A percentile compares a stretch with the other conserved stretches of the same genome.
These are phyloP conservation scores for Spongispora temasekensis DNA, from an alignment of 1,284 basidiomycete species.

Conservation along the genomic window DNA sequence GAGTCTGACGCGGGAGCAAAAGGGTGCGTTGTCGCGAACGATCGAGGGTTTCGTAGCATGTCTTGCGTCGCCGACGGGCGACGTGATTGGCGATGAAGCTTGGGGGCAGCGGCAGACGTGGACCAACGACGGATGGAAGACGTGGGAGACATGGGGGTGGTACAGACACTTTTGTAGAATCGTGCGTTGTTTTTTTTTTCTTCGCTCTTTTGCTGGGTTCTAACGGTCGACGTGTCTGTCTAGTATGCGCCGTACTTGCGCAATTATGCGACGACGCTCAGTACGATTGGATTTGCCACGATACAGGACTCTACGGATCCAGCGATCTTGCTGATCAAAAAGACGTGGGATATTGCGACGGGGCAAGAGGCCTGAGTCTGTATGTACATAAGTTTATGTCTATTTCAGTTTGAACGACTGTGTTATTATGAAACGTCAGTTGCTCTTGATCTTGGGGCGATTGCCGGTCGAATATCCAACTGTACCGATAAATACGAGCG, in stretches of 20 bases:
- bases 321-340: slow-evolving; percentile 58
- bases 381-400: slow-evolving; percentile 18
- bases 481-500: slow-evolving; percentile 71
- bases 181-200: slow-evolving; percentile 45
- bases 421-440: slow-evolving; percentile 17
- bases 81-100: slow-evolving; percentile 56
- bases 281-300: slow-evolving; percentile 62
- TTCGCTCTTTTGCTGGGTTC: slow-evolving; percentile 2
- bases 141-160: slow-evolving; percentile 87
- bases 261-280: slow-evolving; percentile 66
- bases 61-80: slow-evolving; percentile 48
- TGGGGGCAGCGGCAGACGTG: slow-evolving; percentile 74
- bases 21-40: slow-evolving; percentile 62
- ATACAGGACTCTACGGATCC: slow-evolving; percentile 58
- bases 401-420: too few species aligned
- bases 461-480: slow-evolving; percentile 63
- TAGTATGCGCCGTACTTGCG: slow-evolving; percentile 78
- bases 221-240: not conserved
- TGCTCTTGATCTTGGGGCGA: slow-evolving; percentile 20
- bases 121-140: slow-evolving; percentile 71
- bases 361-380: slow-evolving; percentile 47
- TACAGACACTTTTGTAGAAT: slow-evolving; percentile 81
- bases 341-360: slow-evolving; percentile 68
- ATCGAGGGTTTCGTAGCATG: slow-evolving; percentile 71
- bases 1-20: slow-evolving; percentile 73